Conservation (phyloP, 768 basidiomycete genomes). For the Glaciozyma martinii region DNA sequence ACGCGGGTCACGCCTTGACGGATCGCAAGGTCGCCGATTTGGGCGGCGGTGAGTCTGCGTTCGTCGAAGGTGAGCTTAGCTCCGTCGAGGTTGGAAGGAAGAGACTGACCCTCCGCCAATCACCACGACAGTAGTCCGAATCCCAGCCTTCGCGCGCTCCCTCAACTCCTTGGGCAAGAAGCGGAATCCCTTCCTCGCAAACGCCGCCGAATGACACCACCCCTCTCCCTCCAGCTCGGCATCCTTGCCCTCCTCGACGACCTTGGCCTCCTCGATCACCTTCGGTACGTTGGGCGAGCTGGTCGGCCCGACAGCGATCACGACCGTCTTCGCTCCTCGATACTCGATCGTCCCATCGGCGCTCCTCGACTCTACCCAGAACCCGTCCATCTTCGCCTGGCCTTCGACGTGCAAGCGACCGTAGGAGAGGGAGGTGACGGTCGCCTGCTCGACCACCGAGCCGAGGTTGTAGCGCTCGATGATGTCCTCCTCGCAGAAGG, state of each 20-base stretch:
- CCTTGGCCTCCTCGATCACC: conserved; percentile 3
- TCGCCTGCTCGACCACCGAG: conserved; percentile 13
- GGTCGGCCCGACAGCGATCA: conserved; percentile 32
- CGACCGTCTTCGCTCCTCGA: conserved; percentile 17
- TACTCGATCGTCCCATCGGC: conserved; percentile 9
- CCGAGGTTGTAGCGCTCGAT: conserved; percentile 28
- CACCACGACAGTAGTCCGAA: conserved; percentile 25
- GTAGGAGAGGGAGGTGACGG: conserved; percentile 19
- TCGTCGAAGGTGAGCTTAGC: neutral
- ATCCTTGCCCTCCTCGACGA: neutral
- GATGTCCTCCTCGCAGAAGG: conserved; percentile 27
- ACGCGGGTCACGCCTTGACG: conserved; percentile 25
- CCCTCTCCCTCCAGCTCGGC: conserved; percentile 14
- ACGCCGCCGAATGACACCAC: conserved; percentile 32
- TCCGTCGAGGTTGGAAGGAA: too few relatives aligned
- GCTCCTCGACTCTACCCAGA: conserved; percentile 1
- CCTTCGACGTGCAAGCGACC: conserved; percentile 13
- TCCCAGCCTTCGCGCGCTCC: conserved; percentile 35
- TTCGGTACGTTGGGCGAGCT: conserved; percentile 22
- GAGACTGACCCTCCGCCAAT: conserved; percentile 33
- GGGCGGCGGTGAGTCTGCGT: conserved; percentile 32
- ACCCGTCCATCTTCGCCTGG: conserved; percentile 5
- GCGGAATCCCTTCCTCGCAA: conserved; percentile 7
- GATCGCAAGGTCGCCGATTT: conserved; percentile 34
- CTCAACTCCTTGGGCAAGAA: conserved; percentile 36